Base-by-base conservation (phyloP, 495 filamentous ascomycete genomes). In the Corynascus novoguineensis region DNA sequence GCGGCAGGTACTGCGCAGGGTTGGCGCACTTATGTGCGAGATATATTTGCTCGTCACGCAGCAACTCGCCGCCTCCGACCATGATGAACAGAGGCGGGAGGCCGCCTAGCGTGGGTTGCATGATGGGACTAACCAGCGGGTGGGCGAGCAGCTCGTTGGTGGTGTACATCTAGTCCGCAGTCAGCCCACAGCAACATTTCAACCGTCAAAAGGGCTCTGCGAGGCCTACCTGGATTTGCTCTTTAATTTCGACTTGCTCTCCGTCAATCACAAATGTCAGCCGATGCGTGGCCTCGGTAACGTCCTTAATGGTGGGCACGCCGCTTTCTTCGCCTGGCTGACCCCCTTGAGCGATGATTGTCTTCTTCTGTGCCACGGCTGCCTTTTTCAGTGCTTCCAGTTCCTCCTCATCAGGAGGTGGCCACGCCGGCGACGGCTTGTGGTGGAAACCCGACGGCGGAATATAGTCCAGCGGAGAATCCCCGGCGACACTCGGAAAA, bases 21-120 rank as follows among this genome's bases (percentile, higher is more conserved):
- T 90, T 82, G 7, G 92, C 90, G 19, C 89, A 90, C 71, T 97
- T 97, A 64, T 97, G 92, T 5, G 92, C 92, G 5, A 97, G 57
- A 60, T 97, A 97, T 54, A 97, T 87, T 62, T 97, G 92, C 71
- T 97, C 92, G 66, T 97, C 92, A 12, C 88, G 83, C 12, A 97
- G 78, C 55, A 91, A 80, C 68, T 97, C 92, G 4, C 88, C 92
- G 3, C 92, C 90, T 6, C 92, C 92, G 12, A 85, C 85, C 60
- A 95, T 78, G 44, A 97, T 86, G 8, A 95, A 78, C 7, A 97
- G 75, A 10, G 92, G 92, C 1, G 90, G 90, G 4, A 97, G 77
- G 0, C 92, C 92, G 46, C 92, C 92, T 2, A 97, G 79, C 2
- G 89, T 88, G 7, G 90, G 83, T 58, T 96, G 89, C 59, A 95